These are phyloP conservation scores for Tolypocladium ophioglossoides DNA, from an alignment of 2,329 filamentous ascomycete genomes.

Conservation along the genomic window DNA sequence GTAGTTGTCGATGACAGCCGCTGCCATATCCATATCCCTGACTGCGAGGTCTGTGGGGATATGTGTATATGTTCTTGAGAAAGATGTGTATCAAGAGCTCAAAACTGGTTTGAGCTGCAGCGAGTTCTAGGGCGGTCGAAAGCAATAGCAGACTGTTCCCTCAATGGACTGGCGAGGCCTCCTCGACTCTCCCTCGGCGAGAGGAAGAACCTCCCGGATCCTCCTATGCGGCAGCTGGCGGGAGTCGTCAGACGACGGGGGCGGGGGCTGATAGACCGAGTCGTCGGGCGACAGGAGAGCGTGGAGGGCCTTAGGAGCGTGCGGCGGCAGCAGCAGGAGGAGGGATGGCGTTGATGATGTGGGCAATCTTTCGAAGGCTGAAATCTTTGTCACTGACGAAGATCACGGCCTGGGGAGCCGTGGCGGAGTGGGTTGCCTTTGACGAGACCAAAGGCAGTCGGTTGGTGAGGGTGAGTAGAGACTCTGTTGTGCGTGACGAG, in stretches of 20 bases:
- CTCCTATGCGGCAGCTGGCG: constrained; percentile 99
- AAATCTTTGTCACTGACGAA: constrained; percentile 61
- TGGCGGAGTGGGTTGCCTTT: constrained; percentile 50
- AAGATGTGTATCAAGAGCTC: background rate
- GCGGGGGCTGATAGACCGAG: constrained; percentile 33
- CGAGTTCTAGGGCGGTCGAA: constrained; percentile 85
- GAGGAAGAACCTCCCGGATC: constrained; percentile 97
- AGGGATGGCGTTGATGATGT: constrained; percentile 57
- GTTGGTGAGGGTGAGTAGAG: constrained; percentile 2
- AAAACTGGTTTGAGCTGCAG: constrained; percentile 12
- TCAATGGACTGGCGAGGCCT: constrained; percentile 88
- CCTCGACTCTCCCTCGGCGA: constrained; percentile 98
- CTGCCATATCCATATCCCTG: constrained; percentile 56
- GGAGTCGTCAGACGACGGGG: constrained; percentile 47
- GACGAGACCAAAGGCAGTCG: constrained; percentile 54
- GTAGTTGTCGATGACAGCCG: constrained; percentile 44
- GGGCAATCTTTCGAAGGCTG: constrained; percentile 51
- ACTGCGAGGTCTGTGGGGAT: constrained; percentile 9
- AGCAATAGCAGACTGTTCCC: constrained; percentile 87
- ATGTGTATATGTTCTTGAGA: background rate
- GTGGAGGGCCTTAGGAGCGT: constrained; percentile 37
- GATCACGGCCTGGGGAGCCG: constrained; percentile 52
- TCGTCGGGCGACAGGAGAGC: constrained; percentile 40
- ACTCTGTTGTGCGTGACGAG: background rate
- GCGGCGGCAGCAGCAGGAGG: constrained; percentile 41